Evolutionary conservation across 768 basidiomycete species (phyloP), one percentile per base, ranked within the genome.

Genomic region (Aureoboletus auriporus): DNA sequence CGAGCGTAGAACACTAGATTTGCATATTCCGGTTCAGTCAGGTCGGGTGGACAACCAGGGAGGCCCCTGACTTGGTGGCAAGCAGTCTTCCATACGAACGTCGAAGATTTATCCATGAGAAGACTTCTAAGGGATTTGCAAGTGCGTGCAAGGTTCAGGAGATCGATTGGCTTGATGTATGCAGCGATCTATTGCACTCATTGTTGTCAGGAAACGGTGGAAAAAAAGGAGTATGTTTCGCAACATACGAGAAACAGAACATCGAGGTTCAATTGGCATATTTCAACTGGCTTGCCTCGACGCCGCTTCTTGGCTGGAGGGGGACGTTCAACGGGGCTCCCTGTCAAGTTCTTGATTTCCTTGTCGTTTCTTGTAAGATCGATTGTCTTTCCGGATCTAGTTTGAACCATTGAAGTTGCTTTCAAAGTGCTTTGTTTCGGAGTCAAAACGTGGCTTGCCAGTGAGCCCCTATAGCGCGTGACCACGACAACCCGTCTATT

Each of bases 11-110:
- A 78, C 13, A 65, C 61, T 16, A 79, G 67, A 44, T 64, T 71
- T 26, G 72, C 71, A 46, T 70, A 77, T 53, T 73, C 66, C 3
- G 66, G 56, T 61, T 78, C 76, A 13, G 55, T 64, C 46, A 77
- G 57, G 54, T 78, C 75, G 12, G 50, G 37, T 0, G 76, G 78
- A 49, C 71, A 73, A 7, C 56, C 47, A 1, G 77, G 77, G 9
- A 76, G 59, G 11, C 66, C 68, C 30, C 55, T 54, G 17, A 71
- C 60, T 44, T 65, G 66, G 8, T 39, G 50, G 29, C 75, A 64
- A 33, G 48, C 39, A 5, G 14, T 36, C 28, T 41, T 57, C 63
- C 65, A 49, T 52, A 66, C 42, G 46, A 65, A 48, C 64, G 50
- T 43, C 59, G 65, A 43, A 54, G 63, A 20, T 45, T 39, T 53